Base-by-base conservation (phyloP, 345 rosid genomes). In the Lepidium sativum region DNA sequence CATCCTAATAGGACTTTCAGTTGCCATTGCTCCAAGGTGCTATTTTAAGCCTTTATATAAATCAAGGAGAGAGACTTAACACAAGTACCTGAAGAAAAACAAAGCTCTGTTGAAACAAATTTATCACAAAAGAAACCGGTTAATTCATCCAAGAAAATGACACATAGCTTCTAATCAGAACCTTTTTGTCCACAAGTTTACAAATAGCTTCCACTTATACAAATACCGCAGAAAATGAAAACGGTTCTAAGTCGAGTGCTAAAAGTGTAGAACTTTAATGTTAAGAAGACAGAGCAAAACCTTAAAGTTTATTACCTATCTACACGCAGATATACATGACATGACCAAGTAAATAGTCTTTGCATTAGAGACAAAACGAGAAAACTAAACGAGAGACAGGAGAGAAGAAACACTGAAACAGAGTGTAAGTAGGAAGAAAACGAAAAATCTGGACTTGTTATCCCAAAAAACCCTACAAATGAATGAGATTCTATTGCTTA, bases 1-100 rank as follows among this genome's bases (percentile, higher is more conserved):
- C 61, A 84, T 78, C 55, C 77, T 80, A 43, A 81, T 76, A 12
- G 81, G 84, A 71, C 78, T 84, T 75, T 84, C 83, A 10, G 89
- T 81, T 5, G 86, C 84, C 86, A 84, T 84, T 54, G 13, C 62
- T 52, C 32, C 34, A 48, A 14, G 18, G 17, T 47, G 16, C 23
- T 53, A 44, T 47, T 14, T 4, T 56, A 32, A 58, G 45, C 40
- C 39, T 49, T 35, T 4, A 32, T 45, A 51, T 62, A 49, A 41
- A 18, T 13, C 8, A 47, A 41, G 6, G 21, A 42, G 35, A 20
- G 23, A 62, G 54, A 53, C n/a, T 58, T 65, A 23, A 60, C 72
- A 55, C 66, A 69, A 37, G 35, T 27, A 14, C 39, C 62, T 67
- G 23, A 68, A 40, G 40, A 27, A 61, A 25, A 14, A 20, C 8